Evolutionary conservation across 768 basidiomycete genomes (phyloP).

Genomic region (Pleurotus platypus): DNA sequence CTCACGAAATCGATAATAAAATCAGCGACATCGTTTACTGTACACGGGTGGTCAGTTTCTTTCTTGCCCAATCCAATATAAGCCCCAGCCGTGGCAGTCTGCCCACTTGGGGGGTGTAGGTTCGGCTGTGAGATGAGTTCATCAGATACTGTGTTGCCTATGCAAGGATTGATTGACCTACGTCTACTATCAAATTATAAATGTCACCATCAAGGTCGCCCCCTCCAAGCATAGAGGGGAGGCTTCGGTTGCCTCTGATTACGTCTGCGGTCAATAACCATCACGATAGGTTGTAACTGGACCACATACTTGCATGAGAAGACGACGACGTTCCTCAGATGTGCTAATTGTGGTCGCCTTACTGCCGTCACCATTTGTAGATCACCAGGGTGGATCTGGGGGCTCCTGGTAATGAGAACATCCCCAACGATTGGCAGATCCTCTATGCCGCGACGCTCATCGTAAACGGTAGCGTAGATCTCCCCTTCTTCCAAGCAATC

Average conservation of each 20-base stretch:
- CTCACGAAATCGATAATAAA: slow-evolving; percentile 47
- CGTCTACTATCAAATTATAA: slow-evolving; percentile 44
- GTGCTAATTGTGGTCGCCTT: slow-evolving; percentile 30
- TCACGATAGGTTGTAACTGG: neutral
- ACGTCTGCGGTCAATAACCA: neutral
- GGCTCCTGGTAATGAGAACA: slow-evolving; percentile 46
- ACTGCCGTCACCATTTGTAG: slow-evolving; percentile 40
- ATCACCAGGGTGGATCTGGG: slow-evolving; percentile 52
- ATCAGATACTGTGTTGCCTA: neutral
- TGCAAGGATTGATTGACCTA: slow-evolving; percentile 16
- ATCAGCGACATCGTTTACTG: slow-evolving; percentile 38
- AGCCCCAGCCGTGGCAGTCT: slow-evolving; percentile 27
- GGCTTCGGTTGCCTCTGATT: slow-evolving; percentile 35
- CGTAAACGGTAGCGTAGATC: slow-evolving; percentile 39
- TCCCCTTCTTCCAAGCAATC: slow-evolving; percentile 40
- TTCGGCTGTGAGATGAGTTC: slow-evolving; percentile 18
- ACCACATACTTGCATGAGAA: slow-evolving; percentile 42
- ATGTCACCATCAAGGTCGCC: slow-evolving; percentile 54
- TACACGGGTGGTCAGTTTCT: slow-evolving; percentile 25
- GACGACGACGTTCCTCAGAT: slow-evolving; percentile 44
- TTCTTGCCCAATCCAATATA: slow-evolving; percentile 34
- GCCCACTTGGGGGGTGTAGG: slow-evolving; percentile 21
- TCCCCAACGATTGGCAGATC: slow-evolving; percentile 28
- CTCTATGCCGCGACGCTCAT: slow-evolving; percentile 21
- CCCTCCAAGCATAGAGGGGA: slow-evolving; percentile 47